Evolutionary conservation across 345 rosid species (phyloP).

Genomic region (Corchorus olitorius): DNA sequence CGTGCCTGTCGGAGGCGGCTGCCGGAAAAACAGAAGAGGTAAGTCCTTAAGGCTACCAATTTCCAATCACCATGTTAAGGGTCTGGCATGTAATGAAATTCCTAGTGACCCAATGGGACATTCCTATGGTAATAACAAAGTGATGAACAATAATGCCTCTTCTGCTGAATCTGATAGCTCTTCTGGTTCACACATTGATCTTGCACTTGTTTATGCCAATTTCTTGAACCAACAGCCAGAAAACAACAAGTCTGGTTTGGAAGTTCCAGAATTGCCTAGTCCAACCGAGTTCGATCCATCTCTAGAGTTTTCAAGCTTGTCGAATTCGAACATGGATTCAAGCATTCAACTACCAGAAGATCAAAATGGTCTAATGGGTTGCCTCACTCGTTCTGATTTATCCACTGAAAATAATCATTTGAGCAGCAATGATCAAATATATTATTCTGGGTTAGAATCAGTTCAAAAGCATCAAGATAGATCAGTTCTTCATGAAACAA

Average conservation of each 20-base stretch:
- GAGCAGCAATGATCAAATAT: constrained; percentile 26
- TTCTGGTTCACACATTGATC: constrained; percentile 48
- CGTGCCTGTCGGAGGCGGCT: constrained; percentile 63
- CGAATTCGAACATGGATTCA: background rate
- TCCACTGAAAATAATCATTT: constrained; percentile 19
- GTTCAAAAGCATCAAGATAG: constrained; percentile 17
- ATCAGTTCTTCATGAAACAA: constrained; percentile 19
- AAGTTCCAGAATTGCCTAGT: constrained; percentile 26
- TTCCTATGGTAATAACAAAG: constrained; percentile 10
- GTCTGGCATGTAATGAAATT: constrained; percentile 11
- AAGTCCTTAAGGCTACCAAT: constrained; percentile 39
- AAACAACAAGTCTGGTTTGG: constrained; percentile 20
- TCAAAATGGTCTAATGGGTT: constrained; percentile 18
- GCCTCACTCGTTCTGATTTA: constrained; percentile 14
- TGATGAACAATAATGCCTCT: constrained; percentile 14
- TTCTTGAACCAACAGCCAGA: constrained; percentile 49
- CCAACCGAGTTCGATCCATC: constrained; percentile 28
- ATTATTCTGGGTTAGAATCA: constrained; percentile 27
- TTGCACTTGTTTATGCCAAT: constrained; percentile 59
- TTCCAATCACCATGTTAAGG: background rate
- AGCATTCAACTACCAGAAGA: constrained; percentile 13
- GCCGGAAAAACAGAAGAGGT: constrained; percentile 54
- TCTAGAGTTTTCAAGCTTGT: constrained; percentile 22
- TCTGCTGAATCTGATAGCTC: constrained; percentile 27
- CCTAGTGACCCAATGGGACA: background rate